These are phyloP conservation scores for Phytopythium vexans DNA, from an alignment of 352 stramenopile genomes.

Conservation along the genomic window DNA sequence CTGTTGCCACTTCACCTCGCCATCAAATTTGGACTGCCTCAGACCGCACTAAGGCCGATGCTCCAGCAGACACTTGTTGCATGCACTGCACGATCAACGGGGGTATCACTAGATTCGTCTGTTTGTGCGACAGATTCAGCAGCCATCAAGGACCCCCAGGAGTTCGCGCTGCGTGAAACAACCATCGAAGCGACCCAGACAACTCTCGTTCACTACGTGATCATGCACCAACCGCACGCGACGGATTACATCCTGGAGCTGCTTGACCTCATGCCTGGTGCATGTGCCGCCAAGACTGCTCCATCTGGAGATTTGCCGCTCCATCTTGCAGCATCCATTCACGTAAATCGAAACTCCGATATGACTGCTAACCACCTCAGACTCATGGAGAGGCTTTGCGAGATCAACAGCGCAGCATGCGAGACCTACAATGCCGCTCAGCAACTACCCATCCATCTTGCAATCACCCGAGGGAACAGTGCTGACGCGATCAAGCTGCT, in stretches of 20 bases:
- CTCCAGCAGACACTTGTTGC: too few relatives aligned
- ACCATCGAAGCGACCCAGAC: conserved; percentile 33
- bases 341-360: conserved; percentile 1
- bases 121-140: neutral
- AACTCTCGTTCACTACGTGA: conserved; percentile 56
- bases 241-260: conserved; percentile 27
- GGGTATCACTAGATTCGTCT: conserved; percentile 1
- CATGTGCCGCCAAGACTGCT: conserved; percentile 18
- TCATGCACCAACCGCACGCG: conserved; percentile 37
- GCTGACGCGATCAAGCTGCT: conserved; percentile 23
- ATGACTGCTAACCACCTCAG: neutral
- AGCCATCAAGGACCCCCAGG: neutral
- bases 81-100: too few relatives aligned
- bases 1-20: conserved; percentile 39
- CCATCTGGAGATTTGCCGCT: conserved; percentile 41
- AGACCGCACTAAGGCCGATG: conserved; percentile 4
- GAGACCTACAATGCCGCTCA: conserved; percentile 42
- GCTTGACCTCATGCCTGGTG: conserved; percentile 22
- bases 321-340: conserved; percentile 31
- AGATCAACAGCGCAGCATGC: conserved; percentile 22
- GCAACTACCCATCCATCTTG: conserved; percentile 47
- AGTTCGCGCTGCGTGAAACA: conserved; percentile 11
- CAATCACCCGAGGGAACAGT: conserved; percentile 21
- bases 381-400: conserved; percentile 16
- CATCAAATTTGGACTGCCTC: conserved; percentile 36